Evolutionary conservation across 768 basidiomycete species (phyloP).

Genomic region (Hygrocybe punicea): DNA sequence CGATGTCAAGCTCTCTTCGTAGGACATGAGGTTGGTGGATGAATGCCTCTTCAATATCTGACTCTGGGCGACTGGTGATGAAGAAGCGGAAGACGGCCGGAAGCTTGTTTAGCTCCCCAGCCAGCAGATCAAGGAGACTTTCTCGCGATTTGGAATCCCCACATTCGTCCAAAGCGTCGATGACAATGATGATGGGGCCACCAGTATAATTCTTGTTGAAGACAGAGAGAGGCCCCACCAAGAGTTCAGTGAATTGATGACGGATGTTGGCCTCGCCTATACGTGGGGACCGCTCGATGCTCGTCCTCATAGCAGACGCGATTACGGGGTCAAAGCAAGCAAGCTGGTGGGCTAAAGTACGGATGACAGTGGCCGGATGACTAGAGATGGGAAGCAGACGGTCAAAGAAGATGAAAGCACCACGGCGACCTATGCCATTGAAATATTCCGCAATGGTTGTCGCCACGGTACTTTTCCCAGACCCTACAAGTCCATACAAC

Average conservation of each 20-base stretch:
- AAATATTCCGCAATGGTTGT: slow-evolving; percentile 5
- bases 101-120: slow-evolving; percentile 11
- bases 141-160: slow-evolving; percentile 16
- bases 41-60: slow-evolving; percentile 20
- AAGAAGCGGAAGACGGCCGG: slow-evolving; percentile 32
- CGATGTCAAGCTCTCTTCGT: neutral
- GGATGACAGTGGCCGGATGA: neutral
- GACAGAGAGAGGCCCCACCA: slow-evolving; percentile 27
- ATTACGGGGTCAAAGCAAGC: slow-evolving; percentile 11
- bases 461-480: slow-evolving; percentile 5
- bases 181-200: slow-evolving; percentile 26
- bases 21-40: neutral
- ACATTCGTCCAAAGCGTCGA: slow-evolving; percentile 40
- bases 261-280: slow-evolving; percentile 12
- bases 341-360: slow-evolving; percentile 5
- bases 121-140: slow-evolving; percentile 21
- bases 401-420: slow-evolving; percentile 2
- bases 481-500: slow-evolving; percentile 3
- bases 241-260: slow-evolving; percentile 27
- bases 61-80: slow-evolving; percentile 31
- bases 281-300: neutral
- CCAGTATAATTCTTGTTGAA: too few relatives aligned
- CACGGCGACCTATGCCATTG: neutral
- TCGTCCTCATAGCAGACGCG: slow-evolving; percentile 5
- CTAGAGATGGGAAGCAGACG: neutral